These are phyloP conservation scores for Dendrostoma leiphaemia DNA, from an alignment of 2,329 filamentous ascomycete species.

Conservation along the genomic window DNA sequence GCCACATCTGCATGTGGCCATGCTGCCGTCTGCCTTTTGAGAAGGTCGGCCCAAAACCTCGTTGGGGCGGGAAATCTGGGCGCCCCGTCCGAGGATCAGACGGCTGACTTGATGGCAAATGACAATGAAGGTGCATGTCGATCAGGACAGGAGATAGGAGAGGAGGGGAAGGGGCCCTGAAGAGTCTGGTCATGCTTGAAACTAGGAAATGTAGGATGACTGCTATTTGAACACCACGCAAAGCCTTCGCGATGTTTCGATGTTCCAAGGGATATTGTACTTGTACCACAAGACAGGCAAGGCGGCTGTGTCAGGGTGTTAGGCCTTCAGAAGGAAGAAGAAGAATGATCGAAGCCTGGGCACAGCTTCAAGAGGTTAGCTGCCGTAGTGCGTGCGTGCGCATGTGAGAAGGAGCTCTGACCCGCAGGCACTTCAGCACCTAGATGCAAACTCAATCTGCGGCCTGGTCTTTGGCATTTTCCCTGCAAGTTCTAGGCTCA, in stretches of 20 bases:
- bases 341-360: too few species aligned
- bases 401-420: too few species aligned
- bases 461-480: too few species aligned
- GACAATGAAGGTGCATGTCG: slow-evolving; percentile 4
- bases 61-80: neutral
- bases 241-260: slow-evolving; percentile 3
- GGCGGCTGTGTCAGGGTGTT: too few species aligned
- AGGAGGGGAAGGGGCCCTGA: neutral
- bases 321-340: too few species aligned
- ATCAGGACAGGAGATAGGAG: too few species aligned
- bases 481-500: slow-evolving; percentile 2
- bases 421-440: too few species aligned
- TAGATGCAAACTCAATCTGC: too few species aligned
- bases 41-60: too few species aligned
- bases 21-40: neutral
- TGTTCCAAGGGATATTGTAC: neutral
- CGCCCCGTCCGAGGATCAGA: neutral
- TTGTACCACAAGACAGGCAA: neutral
- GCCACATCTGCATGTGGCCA: neutral
- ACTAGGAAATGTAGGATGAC: slow-evolving; percentile 9
- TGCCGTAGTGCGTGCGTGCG: too few species aligned
- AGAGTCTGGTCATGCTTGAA: neutral
- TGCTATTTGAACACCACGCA: slow-evolving; percentile 8
- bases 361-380: too few species aligned
- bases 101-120: neutral